Conservation (phyloP, 73 alveolate genomes). For the Stentor coeruleus region DNA sequence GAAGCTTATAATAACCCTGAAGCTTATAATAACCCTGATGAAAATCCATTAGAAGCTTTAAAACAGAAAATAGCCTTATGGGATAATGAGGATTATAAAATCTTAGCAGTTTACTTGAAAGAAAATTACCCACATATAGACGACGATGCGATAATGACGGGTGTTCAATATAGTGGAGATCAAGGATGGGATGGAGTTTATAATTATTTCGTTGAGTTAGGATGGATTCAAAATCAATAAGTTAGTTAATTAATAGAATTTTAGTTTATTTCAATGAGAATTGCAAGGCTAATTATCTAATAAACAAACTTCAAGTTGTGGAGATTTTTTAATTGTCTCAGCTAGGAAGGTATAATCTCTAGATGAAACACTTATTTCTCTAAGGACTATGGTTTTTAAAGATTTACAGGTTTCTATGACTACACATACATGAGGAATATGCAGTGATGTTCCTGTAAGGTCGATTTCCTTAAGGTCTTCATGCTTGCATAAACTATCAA, state of each 20-base stretch:
- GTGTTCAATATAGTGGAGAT: not conserved
- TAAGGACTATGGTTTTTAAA: not conserved
- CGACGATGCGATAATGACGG: not conserved
- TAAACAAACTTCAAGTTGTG: conserved; percentile 6
- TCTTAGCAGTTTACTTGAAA: not conserved
- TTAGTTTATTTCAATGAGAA: too few species aligned
- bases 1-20: not conserved
- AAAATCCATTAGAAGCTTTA: not conserved
- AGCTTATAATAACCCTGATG: not conserved
- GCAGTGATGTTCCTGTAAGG: not conserved
- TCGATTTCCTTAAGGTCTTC: not conserved
- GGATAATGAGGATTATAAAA: not conserved
- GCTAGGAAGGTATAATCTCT: not conserved
- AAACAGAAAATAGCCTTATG: not conserved
- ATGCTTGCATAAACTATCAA: not conserved
- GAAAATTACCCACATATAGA: not conserved
- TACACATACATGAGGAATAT: not conserved
- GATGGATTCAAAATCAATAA: too few species aligned
- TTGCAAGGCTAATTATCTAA: not conserved
- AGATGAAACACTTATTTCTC: not conserved
- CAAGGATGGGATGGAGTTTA: not conserved
- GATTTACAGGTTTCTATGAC: not conserved
- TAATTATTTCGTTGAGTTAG: not conserved
- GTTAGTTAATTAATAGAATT: too few species aligned
- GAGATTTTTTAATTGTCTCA: not conserved